phyloP scores from a whole-genome alignment of 805 yeast genomes.

The Candida golubevii region DNA sequence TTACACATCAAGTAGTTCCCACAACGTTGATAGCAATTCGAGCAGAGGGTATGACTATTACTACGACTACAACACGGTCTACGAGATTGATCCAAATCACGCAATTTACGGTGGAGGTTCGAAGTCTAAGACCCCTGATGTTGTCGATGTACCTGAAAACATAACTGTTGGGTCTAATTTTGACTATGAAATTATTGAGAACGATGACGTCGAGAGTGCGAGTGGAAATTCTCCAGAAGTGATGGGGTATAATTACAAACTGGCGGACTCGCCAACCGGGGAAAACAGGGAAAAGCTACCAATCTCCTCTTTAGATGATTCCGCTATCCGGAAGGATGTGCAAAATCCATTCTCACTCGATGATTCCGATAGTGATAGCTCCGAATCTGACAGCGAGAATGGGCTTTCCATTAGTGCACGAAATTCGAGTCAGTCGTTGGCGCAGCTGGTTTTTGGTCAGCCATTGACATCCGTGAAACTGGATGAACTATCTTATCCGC shows the following conservation, averaged over 20 bases:
- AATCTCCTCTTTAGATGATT: slow-evolving; percentile 18
- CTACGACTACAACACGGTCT: slow-evolving; percentile 78
- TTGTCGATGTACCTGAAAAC: slow-evolving; percentile 46
- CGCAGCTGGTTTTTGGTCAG: slow-evolving; percentile 36
- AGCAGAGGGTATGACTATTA: slow-evolving; percentile 70
- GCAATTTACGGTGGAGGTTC: slow-evolving; percentile 30
- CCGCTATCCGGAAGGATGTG: slow-evolving; percentile 6
- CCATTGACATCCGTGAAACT: slow-evolving; percentile 16
- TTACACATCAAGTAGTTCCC: slow-evolving; percentile 55
- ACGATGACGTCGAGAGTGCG: slow-evolving; percentile 19
- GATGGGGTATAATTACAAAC: slow-evolving; percentile 1
- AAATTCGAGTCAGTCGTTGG: slow-evolving; percentile 39
- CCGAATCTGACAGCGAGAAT: slow-evolving; percentile 27
- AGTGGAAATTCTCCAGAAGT: slow-evolving; percentile 14
- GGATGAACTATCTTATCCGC: slow-evolving; percentile 21
- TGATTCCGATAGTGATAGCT: slow-evolving; percentile 14
- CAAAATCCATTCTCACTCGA: slow-evolving; percentile 13
- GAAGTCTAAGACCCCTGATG: slow-evolving; percentile 32
- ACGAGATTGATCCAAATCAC: slow-evolving; percentile 48
- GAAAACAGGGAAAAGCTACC: slow-evolving; percentile 15
- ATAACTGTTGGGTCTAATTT: slow-evolving; percentile 37
- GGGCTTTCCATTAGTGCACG: slow-evolving; percentile 38
- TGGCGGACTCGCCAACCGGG: neutral
- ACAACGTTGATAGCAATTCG: slow-evolving; percentile 59
- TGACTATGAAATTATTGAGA: slow-evolving; percentile 34